Evolutionary conservation across 345 rosid genomes (phyloP).

Genomic region (Heritiera fomes): DNA sequence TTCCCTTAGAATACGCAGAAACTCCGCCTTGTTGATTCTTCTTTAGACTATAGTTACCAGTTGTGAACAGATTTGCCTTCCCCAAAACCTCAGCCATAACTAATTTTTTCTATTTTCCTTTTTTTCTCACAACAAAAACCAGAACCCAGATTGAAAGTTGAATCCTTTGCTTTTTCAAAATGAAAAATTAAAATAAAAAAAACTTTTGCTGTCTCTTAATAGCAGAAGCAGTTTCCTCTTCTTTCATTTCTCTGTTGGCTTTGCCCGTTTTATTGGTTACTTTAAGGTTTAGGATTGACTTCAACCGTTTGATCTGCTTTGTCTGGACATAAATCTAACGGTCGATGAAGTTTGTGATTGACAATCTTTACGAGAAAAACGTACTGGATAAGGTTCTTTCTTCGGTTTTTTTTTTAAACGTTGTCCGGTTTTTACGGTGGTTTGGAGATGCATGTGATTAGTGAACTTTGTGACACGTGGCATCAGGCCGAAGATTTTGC

Average conservation of each 20-base stretch:
- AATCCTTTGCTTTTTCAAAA: conserved; percentile 15
- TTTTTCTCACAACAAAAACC: conserved; percentile 13
- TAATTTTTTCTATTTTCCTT: background rate
- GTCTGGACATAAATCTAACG: conserved; percentile 28
- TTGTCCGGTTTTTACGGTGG: conserved; percentile 25
- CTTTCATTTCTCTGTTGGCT: background rate
- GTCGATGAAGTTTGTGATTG: background rate
- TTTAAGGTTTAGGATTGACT: background rate
- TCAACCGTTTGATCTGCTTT: conserved; percentile 10
- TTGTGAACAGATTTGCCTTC: conserved; percentile 42
- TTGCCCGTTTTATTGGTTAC: conserved; percentile 15
- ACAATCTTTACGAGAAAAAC: background rate
- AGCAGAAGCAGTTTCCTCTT: conserved; percentile 8
- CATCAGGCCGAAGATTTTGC: background rate
- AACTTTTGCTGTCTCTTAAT: background rate
- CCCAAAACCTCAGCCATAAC: conserved; percentile 55
- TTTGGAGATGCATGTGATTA: conserved; percentile 12
- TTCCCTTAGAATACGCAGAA: conserved; percentile 34
- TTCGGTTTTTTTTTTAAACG: background rate
- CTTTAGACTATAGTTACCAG: conserved; percentile 28
- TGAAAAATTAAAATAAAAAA: conserved; percentile 10
- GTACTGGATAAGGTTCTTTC: conserved; percentile 38
- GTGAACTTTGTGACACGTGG: conserved; percentile 27
- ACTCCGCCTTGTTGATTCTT: conserved; percentile 28
- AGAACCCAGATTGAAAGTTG: conserved; percentile 5